Base-by-base conservation (phyloP, 805 yeast species). In the Kluyveromyces wickerhamii region DNA sequence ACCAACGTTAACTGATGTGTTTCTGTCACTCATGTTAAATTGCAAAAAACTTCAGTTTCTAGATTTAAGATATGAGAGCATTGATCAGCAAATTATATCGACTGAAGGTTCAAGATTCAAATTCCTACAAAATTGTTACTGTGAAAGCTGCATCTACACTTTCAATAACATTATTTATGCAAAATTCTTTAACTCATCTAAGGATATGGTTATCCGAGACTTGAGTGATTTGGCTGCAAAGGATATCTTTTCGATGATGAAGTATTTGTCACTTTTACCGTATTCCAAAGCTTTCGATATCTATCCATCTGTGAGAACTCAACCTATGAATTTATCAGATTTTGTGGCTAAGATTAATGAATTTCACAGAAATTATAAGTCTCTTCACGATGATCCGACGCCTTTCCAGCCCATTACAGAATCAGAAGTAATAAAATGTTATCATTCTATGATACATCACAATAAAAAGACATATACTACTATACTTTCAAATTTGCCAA, bases 221-320 rank as follows among this genome's bases (percentile, higher is more conserved):
- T 33, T 51, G 13, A 47, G 51, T 22, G 54, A 55, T 19, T 44
- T 57, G 27, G 54, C 57, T 0, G 52, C 55, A 5, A 54, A 62
- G 31, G 65, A 63, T 39, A 59, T 58, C 27, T 63, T 58, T 36
- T 55, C 57, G 9, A 58, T 55, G 48, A 59, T 64, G 48, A 48
- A 58, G 27, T 45, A 49, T 22, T 43, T 61, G 7, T 57, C 59
- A 15, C 36, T 65, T 17, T 43, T 60, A 24, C 70, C 70, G 3
- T 65, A 65, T 36, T 63, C 69, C 1, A 65, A 64, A 36, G 68
- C 69, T 1, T 61, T 65, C 29, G 70, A 64, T 41, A 48, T 46
- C 29, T 64, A 60, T 40, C 70, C 70, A 17, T 54, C 65, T 27
- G 69, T 65, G 4, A 52, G 63, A 31, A 65, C 70, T 0, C 65